Evolutionary conservation across 1,284 basidiomycete genomes (phyloP), one percentile per base, ranked within the genome.

Genomic region (Phylloporus gajari): DNA sequence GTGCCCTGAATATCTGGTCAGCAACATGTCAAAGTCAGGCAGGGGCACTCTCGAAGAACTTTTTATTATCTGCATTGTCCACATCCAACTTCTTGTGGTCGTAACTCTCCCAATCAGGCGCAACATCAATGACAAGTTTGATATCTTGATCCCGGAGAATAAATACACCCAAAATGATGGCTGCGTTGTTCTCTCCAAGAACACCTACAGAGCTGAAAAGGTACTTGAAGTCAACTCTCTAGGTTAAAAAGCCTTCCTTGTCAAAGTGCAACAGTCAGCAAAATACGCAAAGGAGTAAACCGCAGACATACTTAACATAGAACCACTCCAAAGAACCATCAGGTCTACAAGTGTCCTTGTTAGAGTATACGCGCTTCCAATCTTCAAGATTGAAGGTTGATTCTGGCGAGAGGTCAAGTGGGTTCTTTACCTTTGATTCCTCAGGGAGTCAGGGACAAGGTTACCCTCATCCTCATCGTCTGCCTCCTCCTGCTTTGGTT

Each of bases 161-260:
- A 77, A 99, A 83, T 68, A 86, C 91, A 84, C 97, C 97, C 68
- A 90, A 83, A 85, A 97, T 95, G 81, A 93, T 72, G 42, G 90
- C 91, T 84, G 93, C 88, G 86, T 95, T 95, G 84, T 88, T 77
- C 83, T 88, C 86, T 80, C 97, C 97, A 73, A 97, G 92, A 40
- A 99, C 97, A 84, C 95, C 96, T 67, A 96, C 85, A 58, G 96
- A 97, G 53, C 93, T 97, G 84, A 98, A 98, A 77, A 97, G 56
- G 95, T 98, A 99, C 89, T 98, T 97, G 94, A 96, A 99, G 88
- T 97, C 94, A 72, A 97, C 94, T 75, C 93, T 90, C 94, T 94
- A 97, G 83, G 94, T 84, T 74, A 96, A 97, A 92, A 93, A 99
- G 65, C 97, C 97, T 76, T 94, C 91, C 74, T 90, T 85, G 88